Conservation (phyloP, 805 yeast genomes). For the Middelhovenomyces tepae region DNA sequence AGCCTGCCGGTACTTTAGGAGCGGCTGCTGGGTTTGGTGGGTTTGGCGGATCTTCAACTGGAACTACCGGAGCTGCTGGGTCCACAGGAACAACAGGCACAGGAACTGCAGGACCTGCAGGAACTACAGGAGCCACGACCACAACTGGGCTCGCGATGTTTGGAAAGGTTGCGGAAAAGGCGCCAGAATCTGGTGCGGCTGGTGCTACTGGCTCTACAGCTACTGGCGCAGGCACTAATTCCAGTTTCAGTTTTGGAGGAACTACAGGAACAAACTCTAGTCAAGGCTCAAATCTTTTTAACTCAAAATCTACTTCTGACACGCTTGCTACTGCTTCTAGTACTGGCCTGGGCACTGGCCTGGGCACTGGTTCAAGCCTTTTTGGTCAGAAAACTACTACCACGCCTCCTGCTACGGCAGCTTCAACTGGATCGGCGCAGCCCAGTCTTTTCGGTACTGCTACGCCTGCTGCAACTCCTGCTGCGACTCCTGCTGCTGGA, state of each 20-base stretch:
- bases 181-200: too few relatives aligned
- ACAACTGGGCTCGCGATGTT: slow-evolving; percentile 1
- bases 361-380: slow-evolving; percentile 6
- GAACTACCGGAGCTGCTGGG: too few relatives aligned
- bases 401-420: slow-evolving; percentile 7
- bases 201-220: slow-evolving; percentile 7
- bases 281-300: slow-evolving; percentile 9
- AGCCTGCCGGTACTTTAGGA: too few relatives aligned
- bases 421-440: slow-evolving; percentile 8
- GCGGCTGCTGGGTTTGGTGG: too few relatives aligned
- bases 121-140: too few relatives aligned
- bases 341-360: slow-evolving; percentile 3
- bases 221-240: slow-evolving; percentile 5
- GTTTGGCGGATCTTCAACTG: too few relatives aligned
- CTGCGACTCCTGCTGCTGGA: slow-evolving; percentile 9
- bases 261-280: slow-evolving; percentile 5
- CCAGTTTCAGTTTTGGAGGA: slow-evolving; percentile 8
- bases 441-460: slow-evolving; percentile 13
- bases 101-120: too few relatives aligned
- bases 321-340: slow-evolving; percentile 1
- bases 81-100: too few relatives aligned
- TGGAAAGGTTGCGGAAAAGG: too few relatives aligned
- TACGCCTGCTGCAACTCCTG: slow-evolving; percentile 8
- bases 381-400: slow-evolving; percentile 9
- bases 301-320: too few relatives aligned